These are phyloP conservation scores for Macrocybe gigantea DNA, from an alignment of 768 basidiomycete genomes.

Conservation along the genomic window DNA sequence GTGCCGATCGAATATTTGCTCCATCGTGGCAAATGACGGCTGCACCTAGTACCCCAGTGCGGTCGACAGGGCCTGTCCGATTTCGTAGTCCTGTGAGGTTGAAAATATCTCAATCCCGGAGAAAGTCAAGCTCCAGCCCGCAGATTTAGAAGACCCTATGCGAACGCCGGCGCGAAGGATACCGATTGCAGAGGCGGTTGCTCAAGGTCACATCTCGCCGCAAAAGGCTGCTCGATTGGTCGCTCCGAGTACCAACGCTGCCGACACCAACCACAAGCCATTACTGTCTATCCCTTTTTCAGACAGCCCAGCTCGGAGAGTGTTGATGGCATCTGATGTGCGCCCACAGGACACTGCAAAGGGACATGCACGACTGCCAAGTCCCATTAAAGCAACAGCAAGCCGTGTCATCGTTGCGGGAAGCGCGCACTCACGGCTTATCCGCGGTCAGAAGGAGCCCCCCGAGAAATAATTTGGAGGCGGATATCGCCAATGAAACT, in stretches of 20 bases:
- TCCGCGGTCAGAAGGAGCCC: too few species aligned
- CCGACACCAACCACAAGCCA: constrained; percentile 13
- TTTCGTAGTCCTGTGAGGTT: constrained; percentile 12
- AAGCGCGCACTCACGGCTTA: too few species aligned
- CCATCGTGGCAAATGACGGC: constrained; percentile 5
- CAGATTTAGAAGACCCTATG: constrained; percentile 27
- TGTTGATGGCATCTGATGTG: constrained; percentile 24
- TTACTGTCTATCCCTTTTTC: constrained; percentile 23
- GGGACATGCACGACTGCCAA: too few species aligned
- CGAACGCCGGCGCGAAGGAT: constrained; percentile 65
- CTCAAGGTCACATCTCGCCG: constrained; percentile 43
- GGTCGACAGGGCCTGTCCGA: constrained; percentile 12
- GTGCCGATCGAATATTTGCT: too few species aligned
- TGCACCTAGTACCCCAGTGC: constrained; percentile 11
- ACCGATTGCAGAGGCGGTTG: constrained; percentile 45
- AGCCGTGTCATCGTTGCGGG: too few species aligned
- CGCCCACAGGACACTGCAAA: constrained; percentile 12
- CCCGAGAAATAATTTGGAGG: too few species aligned
- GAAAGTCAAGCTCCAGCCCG: constrained; percentile 24
- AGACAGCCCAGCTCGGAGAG: constrained; percentile 37
- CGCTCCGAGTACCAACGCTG: constrained; percentile 13
- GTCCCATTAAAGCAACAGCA: too few species aligned
- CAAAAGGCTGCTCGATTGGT: constrained; percentile 35
- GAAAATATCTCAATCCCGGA: constrained; percentile 20
- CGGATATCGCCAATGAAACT: too few species aligned